Percentiles rank a stretch among this genome's conserved stretches.
phyloP scores from a whole-genome alignment of 2,329 filamentous ascomycete species.

The Tympanopsis confertula region DNA sequence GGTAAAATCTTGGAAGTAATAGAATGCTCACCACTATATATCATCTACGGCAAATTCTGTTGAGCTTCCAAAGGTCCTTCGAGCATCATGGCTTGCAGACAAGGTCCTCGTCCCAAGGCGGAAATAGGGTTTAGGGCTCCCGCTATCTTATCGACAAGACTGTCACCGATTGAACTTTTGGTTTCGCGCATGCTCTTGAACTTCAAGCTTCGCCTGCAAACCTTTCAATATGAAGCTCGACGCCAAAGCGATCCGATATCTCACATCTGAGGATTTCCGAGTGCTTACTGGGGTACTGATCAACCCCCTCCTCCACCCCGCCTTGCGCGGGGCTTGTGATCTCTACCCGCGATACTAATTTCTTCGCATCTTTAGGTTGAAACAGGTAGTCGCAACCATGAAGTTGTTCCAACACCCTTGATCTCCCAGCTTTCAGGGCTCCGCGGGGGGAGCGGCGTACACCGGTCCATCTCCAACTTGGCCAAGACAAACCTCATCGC shows the following conservation, averaged over 20 bases:
- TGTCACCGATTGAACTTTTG: too few relatives aligned
- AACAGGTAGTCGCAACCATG: slow-evolving; percentile 88
- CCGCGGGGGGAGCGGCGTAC: slow-evolving; percentile 68
- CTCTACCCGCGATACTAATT: slow-evolving; percentile 10
- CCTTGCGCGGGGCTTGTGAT: too few relatives aligned
- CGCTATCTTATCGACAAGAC: too few relatives aligned
- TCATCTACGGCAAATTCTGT: too few relatives aligned
- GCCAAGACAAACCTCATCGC: slow-evolving; percentile 88
- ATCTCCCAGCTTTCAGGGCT: slow-evolving; percentile 77
- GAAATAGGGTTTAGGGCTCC: too few relatives aligned
- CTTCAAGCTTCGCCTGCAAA: too few relatives aligned
- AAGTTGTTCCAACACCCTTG: slow-evolving; percentile 81
- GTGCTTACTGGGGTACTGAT: slow-evolving; percentile 83
- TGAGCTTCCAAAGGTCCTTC: too few relatives aligned
- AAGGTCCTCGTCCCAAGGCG: too few relatives aligned
- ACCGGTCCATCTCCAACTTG: slow-evolving; percentile 76
- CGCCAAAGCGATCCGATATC: slow-evolving; percentile 82
- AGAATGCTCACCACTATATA: too few relatives aligned
- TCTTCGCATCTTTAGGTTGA: slow-evolving; percentile 74
- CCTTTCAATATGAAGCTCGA: slow-evolving; percentile 99
- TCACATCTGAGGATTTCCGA: slow-evolving; percentile 86
- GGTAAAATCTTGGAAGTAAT: too few relatives aligned
- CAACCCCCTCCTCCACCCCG: slow-evolving; percentile 7
- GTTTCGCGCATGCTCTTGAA: too few relatives aligned
- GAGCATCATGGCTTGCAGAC: too few relatives aligned